Percentiles rank a stretch among this genome's conserved stretches.
These are phyloP conservation scores for Hordeum marinum DNA, from an alignment of 176 grass and related monocot genomes.

Conservation along the genomic window DNA sequence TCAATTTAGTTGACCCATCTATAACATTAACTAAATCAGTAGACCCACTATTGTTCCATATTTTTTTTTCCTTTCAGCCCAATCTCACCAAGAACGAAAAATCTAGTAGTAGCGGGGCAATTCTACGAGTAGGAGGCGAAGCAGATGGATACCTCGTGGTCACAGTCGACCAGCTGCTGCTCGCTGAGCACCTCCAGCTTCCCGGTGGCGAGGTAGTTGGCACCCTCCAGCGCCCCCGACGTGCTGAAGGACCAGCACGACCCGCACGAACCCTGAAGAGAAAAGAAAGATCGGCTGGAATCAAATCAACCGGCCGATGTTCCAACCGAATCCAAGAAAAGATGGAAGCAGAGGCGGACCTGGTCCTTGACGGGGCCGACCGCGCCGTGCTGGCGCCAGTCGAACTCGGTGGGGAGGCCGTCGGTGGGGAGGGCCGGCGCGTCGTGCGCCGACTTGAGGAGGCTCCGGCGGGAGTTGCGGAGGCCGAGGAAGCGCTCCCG, in stretches of 20 bases:
- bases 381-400: slow-evolving; percentile 78
- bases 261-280: slow-evolving; percentile 66
- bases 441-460: slow-evolving; percentile 21
- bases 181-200: slow-evolving; percentile 76
- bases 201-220: slow-evolving; percentile 70
- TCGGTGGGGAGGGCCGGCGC: slow-evolving; percentile 74
- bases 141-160: slow-evolving; percentile 58
- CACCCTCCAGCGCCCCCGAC: slow-evolving; percentile 75
- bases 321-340: background rate
- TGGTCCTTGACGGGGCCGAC: slow-evolving; percentile 78
- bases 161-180: slow-evolving; percentile 89
- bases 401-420: slow-evolving; percentile 64
- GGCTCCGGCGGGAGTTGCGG: slow-evolving; percentile 19
- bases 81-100: background rate
- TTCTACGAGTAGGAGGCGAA: background rate
- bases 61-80: background rate
- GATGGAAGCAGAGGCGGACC: slow-evolving; percentile 19
- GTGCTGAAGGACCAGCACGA: slow-evolving; percentile 92
- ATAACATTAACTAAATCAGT: background rate
- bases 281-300: background rate
- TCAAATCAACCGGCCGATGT: background rate
- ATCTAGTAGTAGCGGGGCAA: background rate
- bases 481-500: slow-evolving; percentile 58
- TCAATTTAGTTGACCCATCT: background rate
- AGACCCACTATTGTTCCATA: background rate